Evolutionary conservation across 257 asterid species (phyloP), one percentile per base, ranked within the genome.

Genomic region (Solanum appendiculatum): DNA sequence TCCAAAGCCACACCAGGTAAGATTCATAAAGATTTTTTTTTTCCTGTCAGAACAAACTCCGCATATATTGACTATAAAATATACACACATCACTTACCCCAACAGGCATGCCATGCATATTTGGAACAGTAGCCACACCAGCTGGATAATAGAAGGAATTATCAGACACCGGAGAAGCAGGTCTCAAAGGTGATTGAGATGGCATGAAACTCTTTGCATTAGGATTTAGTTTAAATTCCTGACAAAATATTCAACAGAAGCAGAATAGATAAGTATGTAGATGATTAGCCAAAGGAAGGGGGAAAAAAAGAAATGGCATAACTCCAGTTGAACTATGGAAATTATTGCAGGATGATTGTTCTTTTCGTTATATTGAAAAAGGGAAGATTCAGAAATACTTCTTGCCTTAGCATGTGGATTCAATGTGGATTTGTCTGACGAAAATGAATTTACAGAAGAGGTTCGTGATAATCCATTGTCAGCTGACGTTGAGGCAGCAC

Each of bases 361-460:
- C 40, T 31, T 29, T 12, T 29, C 66, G 10, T 48, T 81, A 48
- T 81, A 31, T 81, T 81, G 42, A 81, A 48, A 51, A 81, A 78
- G 6, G 44, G 36, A 80, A 46, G 64, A 80, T 48, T 16, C 54
- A 31, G 68, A 80, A 80, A 48, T 4, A 18, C 12, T 18, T 51
- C 89, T 85, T 85, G 94, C 99, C 99, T 97, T 97, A 84, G 99
- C 99, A 89, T 95, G 85, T 81, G 99, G 99, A 88, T 97, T 97
- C 84, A 97, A 87, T 9, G 93, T 91, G 56, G 99, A 96, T 89
- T 95, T 97, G 87, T 96, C 99, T 46, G 98, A 94, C 58, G 98
- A 87, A 88, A 94, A 88, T 8, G 99, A 97, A 91, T 95, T 92
- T 88, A 92, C 91, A 46, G 99, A 95, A 83, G 99, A 96, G 91